Evolutionary conservation across 306 rosid species (phyloP).

Genomic region (Parietaria judaica): DNA sequence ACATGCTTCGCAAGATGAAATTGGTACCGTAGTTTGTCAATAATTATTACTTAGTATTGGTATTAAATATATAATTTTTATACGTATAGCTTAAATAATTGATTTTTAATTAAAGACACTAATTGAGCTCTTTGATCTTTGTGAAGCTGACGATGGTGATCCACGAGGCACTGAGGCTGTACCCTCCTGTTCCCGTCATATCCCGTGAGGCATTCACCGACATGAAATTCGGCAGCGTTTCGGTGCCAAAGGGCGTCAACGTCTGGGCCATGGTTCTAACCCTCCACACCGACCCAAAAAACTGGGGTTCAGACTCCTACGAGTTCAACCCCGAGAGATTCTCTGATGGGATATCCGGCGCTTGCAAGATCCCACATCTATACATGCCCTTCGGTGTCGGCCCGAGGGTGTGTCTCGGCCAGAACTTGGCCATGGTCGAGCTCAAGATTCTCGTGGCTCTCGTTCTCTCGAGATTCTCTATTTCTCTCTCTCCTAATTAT

Average conservation of each 20-base stretch:
- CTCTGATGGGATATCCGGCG: conserved; percentile 12
- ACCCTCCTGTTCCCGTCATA: conserved; percentile 20
- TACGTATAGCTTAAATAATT: too few relatives aligned
- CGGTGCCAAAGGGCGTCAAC: conserved; percentile 21
- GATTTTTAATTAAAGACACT: too few relatives aligned
- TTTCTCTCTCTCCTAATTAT: conserved; percentile 34
- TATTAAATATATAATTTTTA: neutral
- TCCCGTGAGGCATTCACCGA: conserved; percentile 23
- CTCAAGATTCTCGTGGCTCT: conserved; percentile 21
- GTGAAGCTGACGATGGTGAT: conserved; percentile 22
- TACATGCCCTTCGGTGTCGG: conserved; percentile 23
- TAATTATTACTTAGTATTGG: too few relatives aligned
- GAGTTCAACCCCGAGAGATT: conserved; percentile 23
- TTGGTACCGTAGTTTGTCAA: conserved; percentile 17
- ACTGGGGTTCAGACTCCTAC: conserved; percentile 20
- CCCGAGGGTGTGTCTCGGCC: conserved; percentile 17
- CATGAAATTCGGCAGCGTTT: conserved; percentile 6
- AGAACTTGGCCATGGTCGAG: conserved; percentile 21
- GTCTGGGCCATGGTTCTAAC: conserved; percentile 15
- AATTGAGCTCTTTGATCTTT: neutral
- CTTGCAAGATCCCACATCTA: conserved; percentile 24
- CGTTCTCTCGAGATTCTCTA: conserved; percentile 32
- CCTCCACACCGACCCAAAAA: conserved; percentile 2
- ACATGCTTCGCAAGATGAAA: conserved; percentile 39
- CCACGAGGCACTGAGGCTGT: conserved; percentile 18